These are phyloP conservation scores for Umbellularia californica DNA, from an alignment of 164 flowering plant species.

Conservation along the genomic window DNA sequence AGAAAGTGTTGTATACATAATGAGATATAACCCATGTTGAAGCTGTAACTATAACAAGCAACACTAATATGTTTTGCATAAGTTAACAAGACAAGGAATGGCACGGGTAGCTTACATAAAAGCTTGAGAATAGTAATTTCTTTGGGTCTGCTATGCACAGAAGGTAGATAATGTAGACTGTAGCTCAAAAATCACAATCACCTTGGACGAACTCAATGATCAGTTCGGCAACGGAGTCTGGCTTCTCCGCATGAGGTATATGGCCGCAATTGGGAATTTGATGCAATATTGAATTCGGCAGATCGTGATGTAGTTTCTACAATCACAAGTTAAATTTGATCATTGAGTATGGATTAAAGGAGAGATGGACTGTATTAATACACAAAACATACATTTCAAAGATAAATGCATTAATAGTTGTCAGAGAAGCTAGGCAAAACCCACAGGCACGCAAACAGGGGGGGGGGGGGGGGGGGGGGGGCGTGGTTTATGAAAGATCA, in stretches of 20 bases:
- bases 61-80: no score
- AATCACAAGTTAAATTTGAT: neutral
- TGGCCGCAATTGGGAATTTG: conserved; percentile 85
- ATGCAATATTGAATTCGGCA: conserved; percentile 54
- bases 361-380: neutral
- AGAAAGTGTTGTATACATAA: no score
- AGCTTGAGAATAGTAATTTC: neutral
- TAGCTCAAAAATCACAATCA: neutral
- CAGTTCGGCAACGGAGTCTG: conserved; percentile 44
- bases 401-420: neutral
- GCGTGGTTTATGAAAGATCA: no score
- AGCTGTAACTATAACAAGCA: no score
- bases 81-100: conserved; percentile 1
- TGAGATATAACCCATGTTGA: no score
- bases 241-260: conserved; percentile 90
- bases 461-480: no score
- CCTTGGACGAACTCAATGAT: conserved; percentile 49
- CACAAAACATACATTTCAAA: no score
- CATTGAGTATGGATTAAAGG: neutral
- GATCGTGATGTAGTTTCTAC: conserved; percentile 73
- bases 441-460: neutral
- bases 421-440: neutral
- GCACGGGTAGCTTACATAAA: neutral
- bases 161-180: neutral
- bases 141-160: neutral